Conservation (phyloP, 148 eudicot genomes). For the Cornus suecica region DNA sequence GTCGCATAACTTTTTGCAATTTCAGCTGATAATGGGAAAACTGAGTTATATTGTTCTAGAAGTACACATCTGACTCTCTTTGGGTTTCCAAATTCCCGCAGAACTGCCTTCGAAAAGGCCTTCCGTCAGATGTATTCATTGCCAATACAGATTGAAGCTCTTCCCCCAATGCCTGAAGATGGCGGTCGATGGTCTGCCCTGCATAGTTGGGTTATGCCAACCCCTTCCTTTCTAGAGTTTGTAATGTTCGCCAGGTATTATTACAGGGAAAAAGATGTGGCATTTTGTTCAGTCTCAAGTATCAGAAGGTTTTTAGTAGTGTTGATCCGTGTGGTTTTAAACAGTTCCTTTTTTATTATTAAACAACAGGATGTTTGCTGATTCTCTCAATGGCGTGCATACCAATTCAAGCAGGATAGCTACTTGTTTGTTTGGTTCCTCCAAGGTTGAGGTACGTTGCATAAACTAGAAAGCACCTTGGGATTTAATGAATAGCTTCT, state of each 20-base stretch:
- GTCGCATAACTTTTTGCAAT: not conserved
- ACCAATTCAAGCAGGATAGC: conserved; percentile 39
- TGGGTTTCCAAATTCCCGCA: conserved; percentile 24
- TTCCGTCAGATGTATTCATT: conserved; percentile 88
- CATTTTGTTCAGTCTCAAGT: not conserved
- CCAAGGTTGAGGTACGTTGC: conserved; percentile 62
- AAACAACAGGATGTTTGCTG: conserved; percentile 82
- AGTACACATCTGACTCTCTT: not conserved
- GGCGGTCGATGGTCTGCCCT: conserved; percentile 89
- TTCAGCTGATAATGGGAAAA: not conserved
- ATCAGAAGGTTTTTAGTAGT: not conserved
- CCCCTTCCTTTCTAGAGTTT: conserved; percentile 93
- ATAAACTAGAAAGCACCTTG: not conserved
- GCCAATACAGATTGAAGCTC: conserved; percentile 72
- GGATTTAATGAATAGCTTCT: not conserved
- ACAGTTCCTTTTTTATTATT: not conserved
- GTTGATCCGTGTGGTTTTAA: not conserved
- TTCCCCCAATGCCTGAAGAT: conserved; percentile 97
- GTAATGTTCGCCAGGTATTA: conserved; percentile 82
- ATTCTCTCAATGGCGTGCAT: conserved; percentile 75
- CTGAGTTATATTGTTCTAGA: not conserved
- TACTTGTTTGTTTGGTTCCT: conserved; percentile 62
- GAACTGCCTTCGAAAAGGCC: conserved; percentile 78
- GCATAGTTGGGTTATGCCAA: conserved; percentile 99
- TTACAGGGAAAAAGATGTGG: not conserved